Base-by-base conservation (phyloP, 208 protist genomes). In the Leishmania martiniquensis region DNA sequence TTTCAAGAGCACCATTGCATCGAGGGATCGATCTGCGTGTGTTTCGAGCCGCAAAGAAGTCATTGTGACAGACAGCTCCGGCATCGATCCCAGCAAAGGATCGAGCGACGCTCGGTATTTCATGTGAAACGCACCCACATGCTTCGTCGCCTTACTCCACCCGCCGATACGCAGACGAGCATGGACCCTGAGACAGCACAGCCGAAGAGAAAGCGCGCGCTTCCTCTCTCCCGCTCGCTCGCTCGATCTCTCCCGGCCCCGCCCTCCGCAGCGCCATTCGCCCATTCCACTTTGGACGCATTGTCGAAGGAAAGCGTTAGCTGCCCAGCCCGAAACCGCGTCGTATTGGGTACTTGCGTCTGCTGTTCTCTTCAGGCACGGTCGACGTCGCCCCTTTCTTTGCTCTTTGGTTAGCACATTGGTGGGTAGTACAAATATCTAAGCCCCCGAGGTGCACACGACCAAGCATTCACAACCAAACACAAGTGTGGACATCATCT, bases 401-500 rank as follows among this genome's bases (percentile, higher is more conserved):
- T 45, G 29, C 63, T 47, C 7, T 57, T 7, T 57, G 22, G 52
- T 12, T 57, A 20, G 20, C 9, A 37, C n/a, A n/a, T n/a, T n/a
- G 22, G 29, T 62, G n/a, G 37, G 20, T 10, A 37, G 63, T 68
- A 68, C 63, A 68, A 68, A 37, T 68, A 47, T 68, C 63, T 68
- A 68, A 29, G 12, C 13, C 45, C n/a, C 17, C 6, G 49, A 75
- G 37, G n/a, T 22, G 13, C 67, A 34, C 17, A 29, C 63, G 9
- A 1, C 6, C n/a, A n/a, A n/a, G n/a, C 62, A 68, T 6, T 29
- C 59, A 65, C 60, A 44, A 13, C n/a, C 63, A 68, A 2, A 47
- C 20, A 10, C 37, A 47, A 7, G 15, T 37, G 6, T 42, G 63
- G 15, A 29, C 2, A 47, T n/a, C n/a, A n/a, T n/a, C n/a, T n/a